Evolutionary conservation across 495 filamentous ascomycete genomes (phyloP).

Genomic region (Trypethelium eluteriae): DNA sequence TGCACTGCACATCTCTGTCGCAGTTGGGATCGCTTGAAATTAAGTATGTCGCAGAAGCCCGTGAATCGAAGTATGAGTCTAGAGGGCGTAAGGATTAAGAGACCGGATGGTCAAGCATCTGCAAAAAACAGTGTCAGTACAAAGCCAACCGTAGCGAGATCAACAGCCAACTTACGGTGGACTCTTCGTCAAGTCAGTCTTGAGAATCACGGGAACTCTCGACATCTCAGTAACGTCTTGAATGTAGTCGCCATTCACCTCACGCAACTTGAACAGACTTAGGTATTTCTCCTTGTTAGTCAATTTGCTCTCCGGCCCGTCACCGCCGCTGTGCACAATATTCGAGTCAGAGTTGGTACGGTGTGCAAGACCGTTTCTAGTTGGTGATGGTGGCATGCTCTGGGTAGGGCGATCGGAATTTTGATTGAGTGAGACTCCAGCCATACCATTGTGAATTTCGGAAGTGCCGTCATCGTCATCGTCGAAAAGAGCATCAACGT

Average conservation of each 20-base stretch:
- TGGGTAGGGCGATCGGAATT: conserved; percentile 73
- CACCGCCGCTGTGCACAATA: conserved; percentile 63
- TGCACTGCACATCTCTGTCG: neutral
- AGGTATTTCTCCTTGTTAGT: conserved; percentile 95
- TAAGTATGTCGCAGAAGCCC: neutral
- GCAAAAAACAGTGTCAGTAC: conserved; percentile 21
- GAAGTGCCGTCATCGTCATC: conserved; percentile 83
- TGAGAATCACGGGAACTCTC: conserved; percentile 87
- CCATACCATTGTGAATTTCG: conserved; percentile 71
- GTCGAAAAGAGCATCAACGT: conserved; percentile 87
- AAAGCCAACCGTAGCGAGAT: conserved; percentile 7
- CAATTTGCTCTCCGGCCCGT: conserved; percentile 65
- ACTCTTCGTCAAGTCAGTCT: conserved; percentile 97
- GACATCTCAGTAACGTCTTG: conserved; percentile 98
- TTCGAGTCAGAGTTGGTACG: conserved; percentile 88
- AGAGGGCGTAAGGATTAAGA: conserved; percentile 92
- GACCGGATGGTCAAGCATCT: conserved; percentile 97
- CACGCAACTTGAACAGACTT: conserved; percentile 77
- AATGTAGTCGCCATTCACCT: conserved; percentile 91
- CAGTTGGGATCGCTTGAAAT: neutral
- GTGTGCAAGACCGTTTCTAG: conserved; percentile 69
- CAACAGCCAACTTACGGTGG: conserved; percentile 70
- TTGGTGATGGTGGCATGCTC: conserved; percentile 90
- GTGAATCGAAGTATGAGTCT: conserved; percentile 19
- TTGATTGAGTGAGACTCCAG: conserved; percentile 67